A percentile compares a stretch with the other conserved stretches of the same genome.
Conservation (phyloP, 331 rosid species). For the Quercus tomentella region DNA sequence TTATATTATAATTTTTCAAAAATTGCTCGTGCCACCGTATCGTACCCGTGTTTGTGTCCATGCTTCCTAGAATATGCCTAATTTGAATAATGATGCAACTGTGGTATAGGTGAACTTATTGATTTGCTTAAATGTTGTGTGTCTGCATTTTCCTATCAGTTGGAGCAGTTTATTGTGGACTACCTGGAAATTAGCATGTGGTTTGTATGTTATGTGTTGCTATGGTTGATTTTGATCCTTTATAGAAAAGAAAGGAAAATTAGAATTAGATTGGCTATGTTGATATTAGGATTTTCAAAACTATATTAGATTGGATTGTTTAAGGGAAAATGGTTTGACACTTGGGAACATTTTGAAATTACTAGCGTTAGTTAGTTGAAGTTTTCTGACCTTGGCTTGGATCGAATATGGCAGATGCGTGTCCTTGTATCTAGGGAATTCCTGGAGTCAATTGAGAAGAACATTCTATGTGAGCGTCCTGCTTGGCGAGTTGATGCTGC, state of each 20-base stretch:
- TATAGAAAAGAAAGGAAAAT: too few species aligned
- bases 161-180: too few species aligned
- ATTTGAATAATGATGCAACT: not conserved
- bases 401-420: conserved; percentile 40
- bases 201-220: not conserved
- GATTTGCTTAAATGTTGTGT: not conserved
- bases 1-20: too few species aligned
- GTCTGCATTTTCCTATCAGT: too few species aligned
- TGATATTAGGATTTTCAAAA: not conserved
- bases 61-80: not conserved
- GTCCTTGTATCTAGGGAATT: conserved; percentile 53
- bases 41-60: too few species aligned
- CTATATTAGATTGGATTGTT: not conserved
- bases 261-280: too few species aligned
- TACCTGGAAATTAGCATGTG: not conserved
- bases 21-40: too few species aligned
- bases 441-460: conserved; percentile 59
- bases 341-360: not conserved
- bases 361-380: conserved; percentile 5
- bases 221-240: too few species aligned
- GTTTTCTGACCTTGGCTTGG: conserved; percentile 15
- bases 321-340: not conserved
- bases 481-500: conserved; percentile 73
- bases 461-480: conserved; percentile 64
- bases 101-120: not conserved